These are phyloP conservation scores for Coniochaeta sp. DNA, from an alignment of 2,329 filamentous ascomycete genomes.

Conservation along the genomic window DNA sequence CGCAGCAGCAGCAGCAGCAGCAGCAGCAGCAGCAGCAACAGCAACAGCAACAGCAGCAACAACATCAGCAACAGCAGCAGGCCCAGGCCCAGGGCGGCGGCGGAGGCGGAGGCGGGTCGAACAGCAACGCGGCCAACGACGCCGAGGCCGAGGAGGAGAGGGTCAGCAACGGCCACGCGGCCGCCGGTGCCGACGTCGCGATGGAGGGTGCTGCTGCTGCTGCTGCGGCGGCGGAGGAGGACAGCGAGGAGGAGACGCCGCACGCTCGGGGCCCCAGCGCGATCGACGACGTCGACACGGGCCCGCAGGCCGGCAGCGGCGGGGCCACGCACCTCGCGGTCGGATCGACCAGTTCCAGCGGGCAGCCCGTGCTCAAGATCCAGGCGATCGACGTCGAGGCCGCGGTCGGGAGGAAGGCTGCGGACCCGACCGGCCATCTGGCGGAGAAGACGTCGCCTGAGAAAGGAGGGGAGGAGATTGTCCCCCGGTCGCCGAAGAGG, in stretches of 20 bases:
- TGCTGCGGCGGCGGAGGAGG: slow-evolving; percentile 20
- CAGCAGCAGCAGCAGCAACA: slow-evolving; percentile 12
- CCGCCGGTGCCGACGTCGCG: background rate
- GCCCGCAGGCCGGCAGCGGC: slow-evolving; percentile 50
- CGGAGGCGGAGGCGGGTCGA: slow-evolving; percentile 5
- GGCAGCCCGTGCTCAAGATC: slow-evolving; percentile 33
- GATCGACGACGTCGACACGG: slow-evolving; percentile 81
- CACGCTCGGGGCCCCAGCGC: slow-evolving; percentile 80
- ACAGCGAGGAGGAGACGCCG: slow-evolving; percentile 52
- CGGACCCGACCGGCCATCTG: slow-evolving; percentile 16
- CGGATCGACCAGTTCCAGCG: slow-evolving; percentile 18
- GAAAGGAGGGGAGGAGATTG: slow-evolving; percentile 10
- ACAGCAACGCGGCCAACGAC: background rate
- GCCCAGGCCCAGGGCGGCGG: background rate
- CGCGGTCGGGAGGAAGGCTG: slow-evolving; percentile 50
- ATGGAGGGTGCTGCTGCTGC: slow-evolving; percentile 12
- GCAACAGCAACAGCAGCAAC: slow-evolving; percentile 26
- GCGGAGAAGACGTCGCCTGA: slow-evolving; percentile 14
- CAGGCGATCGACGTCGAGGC: slow-evolving; percentile 53
- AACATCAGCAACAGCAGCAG: slow-evolving; percentile 11
- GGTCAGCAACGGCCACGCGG: background rate
- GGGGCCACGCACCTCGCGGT: slow-evolving; percentile 28
- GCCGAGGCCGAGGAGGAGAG: background rate
- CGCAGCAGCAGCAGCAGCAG: slow-evolving; percentile 22
- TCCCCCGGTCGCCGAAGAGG: slow-evolving; percentile 39